Evolutionary conservation across 768 basidiomycete species (phyloP), one percentile per base, ranked within the genome.

Genomic region (Artomyces pyxidatus): DNA sequence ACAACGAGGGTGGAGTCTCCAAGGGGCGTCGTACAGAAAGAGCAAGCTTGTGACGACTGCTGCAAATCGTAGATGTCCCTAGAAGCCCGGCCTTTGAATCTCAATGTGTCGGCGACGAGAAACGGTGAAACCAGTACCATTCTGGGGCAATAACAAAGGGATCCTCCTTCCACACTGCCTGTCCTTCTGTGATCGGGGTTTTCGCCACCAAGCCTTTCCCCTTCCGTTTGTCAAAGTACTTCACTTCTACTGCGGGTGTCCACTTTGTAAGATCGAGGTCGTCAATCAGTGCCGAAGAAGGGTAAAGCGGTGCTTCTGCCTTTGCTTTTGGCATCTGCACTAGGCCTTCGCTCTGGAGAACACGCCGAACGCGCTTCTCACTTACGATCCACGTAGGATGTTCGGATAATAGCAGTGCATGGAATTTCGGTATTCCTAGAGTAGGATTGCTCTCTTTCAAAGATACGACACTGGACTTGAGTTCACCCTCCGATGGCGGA

Each of bases 171-270:
- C 91, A 93, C 16, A 95, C 62, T 4, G 79, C 68, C 53, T 93
- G 87, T 0, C 85, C 88, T 58, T 80, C 76, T 22, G 68, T 66
- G 46, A 94, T 84, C 26, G 73, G 69, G 43, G 80, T 76, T 28
- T 66, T 76, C 1, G 88, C 88, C 0, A 93, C 77, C 29, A 95
- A 69, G 0, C 91, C 92, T 58, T 93, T 93, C 3, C 92, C 91
- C 59, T 84, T 91, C 49, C 70, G 69, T 52, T 73, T 71, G 42
- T 78, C 72, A 58, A 90, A 90, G 64, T 80, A 74, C 59, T 71
- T 75, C 6, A 88, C 85, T 38, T 76, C 70, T 9, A 87, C 73
- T 58, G 82, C 85, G 11, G 63, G 61, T 21, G 80, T 80, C 77
- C 83, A 86, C 48, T 71, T 76, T 3, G 64, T 51, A 27, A 85